Conservation (phyloP, 2,329 filamentous ascomycete genomes). For the Bipolaris cookei region DNA sequence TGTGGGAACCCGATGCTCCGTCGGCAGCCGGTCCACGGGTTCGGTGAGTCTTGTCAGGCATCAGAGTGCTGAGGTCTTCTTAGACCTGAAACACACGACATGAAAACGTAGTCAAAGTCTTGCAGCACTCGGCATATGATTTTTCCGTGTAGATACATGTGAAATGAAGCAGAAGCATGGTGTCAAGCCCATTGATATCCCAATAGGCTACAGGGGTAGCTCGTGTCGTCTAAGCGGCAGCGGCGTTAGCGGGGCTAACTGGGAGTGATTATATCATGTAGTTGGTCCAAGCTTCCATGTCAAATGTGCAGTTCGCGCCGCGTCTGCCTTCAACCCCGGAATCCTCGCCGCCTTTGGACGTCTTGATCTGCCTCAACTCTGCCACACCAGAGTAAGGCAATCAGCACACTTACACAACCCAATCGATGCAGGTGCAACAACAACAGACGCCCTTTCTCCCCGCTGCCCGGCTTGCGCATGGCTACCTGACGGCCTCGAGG, state of each 20-base stretch:
- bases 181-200: too few relatives aligned
- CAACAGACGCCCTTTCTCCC: conserved; percentile 48
- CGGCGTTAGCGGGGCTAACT: conserved; percentile 17
- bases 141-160: not conserved
- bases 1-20: not conserved
- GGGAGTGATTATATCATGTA: conserved; percentile 20
- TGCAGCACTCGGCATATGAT: not conserved
- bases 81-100: not conserved
- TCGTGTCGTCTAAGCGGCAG: not conserved
- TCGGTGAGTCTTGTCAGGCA: not conserved
- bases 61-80: not conserved
- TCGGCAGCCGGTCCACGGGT: conserved; percentile 8
- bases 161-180: not conserved
- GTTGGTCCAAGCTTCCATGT: conserved; percentile 16
- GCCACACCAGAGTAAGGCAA: conserved; percentile 34
- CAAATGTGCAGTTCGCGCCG: conserved; percentile 18
- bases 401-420: conserved; percentile 16
- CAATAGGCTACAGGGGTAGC: not conserved
- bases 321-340: conserved; percentile 3
- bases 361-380: conserved; percentile 26
- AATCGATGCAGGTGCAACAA: conserved; percentile 47
- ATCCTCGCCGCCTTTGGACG: conserved; percentile 20
- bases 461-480: conserved; percentile 35
- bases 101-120: not conserved
- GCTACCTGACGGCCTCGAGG: conserved; percentile 62